Evolutionary conservation across 2,329 filamentous ascomycete genomes (phyloP).

Genomic region (Pseudocercospora fijiensis): DNA sequence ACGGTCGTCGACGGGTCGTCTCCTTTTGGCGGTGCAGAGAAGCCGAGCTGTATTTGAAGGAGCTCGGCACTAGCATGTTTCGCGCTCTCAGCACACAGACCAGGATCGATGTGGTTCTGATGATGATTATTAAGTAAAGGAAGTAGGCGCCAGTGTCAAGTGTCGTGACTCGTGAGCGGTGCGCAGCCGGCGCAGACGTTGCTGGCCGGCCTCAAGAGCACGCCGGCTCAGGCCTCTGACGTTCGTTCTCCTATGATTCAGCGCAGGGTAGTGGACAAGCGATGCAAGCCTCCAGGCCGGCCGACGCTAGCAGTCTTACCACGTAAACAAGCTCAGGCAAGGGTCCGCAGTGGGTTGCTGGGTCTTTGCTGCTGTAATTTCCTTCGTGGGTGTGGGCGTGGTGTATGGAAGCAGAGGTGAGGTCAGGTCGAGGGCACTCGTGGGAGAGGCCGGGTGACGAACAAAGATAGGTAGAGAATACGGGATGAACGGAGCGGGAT

Average conservation of each 20-base stretch:
- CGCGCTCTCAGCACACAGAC: constrained; percentile 1
- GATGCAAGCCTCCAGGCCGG: neutral
- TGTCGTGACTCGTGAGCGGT: constrained; percentile 19
- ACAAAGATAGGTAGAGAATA: constrained; percentile 5
- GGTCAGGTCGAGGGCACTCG: neutral
- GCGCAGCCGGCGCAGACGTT: constrained; percentile 13
- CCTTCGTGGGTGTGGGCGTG: neutral
- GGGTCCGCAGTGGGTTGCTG: neutral
- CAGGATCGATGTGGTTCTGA: constrained; percentile 18
- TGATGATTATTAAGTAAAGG: constrained; percentile 20
- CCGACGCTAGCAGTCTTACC: neutral
- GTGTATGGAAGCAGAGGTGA: neutral
- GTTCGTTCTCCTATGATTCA: neutral
- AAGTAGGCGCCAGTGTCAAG: constrained; percentile 12
- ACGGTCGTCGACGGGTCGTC: constrained; percentile 18
- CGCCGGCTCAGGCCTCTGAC: constrained; percentile 13
- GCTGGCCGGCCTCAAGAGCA: neutral
- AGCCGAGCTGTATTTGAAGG: constrained; percentile 45
- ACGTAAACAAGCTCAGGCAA: constrained; percentile 7
- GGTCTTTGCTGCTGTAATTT: neutral
- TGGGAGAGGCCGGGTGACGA: neutral
- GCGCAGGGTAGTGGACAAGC: neutral
- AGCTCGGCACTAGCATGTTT: constrained; percentile 49
- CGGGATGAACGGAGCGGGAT: constrained; percentile 2
- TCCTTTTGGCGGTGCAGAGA: constrained; percentile 25